Percentiles rank a stretch among this genome's conserved stretches.
Conservation (phyloP, 1,284 basidiomycete species). For the Cryptococcus sp. region DNA sequence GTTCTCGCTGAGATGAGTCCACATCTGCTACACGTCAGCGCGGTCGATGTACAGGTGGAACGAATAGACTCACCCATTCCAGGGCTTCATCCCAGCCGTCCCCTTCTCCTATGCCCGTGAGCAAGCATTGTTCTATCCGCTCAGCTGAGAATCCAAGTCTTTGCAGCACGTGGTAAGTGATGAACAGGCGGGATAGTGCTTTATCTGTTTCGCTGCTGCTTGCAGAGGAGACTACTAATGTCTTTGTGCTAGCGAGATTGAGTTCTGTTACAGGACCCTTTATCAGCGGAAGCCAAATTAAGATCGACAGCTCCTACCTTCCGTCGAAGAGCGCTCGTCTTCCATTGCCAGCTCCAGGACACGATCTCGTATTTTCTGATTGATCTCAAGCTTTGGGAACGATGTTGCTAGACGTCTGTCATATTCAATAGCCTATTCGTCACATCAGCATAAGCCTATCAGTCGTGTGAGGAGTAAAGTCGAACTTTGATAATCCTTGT, state of each 20-base stretch:
- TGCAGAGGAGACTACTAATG: no score
- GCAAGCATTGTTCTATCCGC: slow-evolving; percentile 56
- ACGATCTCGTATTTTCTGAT: slow-evolving; percentile 62
- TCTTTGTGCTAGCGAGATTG: no score
- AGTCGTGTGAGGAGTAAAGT: not conserved
- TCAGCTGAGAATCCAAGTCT: slow-evolving; percentile 77
- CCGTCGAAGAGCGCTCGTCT: slow-evolving; percentile 40
- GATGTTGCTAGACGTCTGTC: slow-evolving; percentile 75
- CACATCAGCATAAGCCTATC: not conserved
- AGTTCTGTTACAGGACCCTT: no score
- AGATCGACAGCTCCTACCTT: not conserved
- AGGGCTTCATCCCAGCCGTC: slow-evolving; percentile 87
- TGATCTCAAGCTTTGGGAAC: slow-evolving; percentile 67
- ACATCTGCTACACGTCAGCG: slow-evolving; percentile 59
- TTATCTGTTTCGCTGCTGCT: slow-evolving; percentile 61
- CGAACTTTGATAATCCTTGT: slow-evolving; percentile 64
- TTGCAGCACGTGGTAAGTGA: slow-evolving; percentile 79
- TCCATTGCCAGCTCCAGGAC: slow-evolving; percentile 55
- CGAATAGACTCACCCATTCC: slow-evolving; percentile 70
- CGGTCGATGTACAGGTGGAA: not conserved
- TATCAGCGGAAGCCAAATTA: no score
- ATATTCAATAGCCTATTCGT: slow-evolving; percentile 71
- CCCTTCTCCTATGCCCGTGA: slow-evolving; percentile 46
- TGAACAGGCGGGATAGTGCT: slow-evolving; percentile 66
- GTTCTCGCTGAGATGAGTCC: slow-evolving; percentile 65